Evolutionary conservation across 352 stramenopile genomes (phyloP), one percentile per base, ranked within the genome.

Genomic region (Phytophthora aleatoria): DNA sequence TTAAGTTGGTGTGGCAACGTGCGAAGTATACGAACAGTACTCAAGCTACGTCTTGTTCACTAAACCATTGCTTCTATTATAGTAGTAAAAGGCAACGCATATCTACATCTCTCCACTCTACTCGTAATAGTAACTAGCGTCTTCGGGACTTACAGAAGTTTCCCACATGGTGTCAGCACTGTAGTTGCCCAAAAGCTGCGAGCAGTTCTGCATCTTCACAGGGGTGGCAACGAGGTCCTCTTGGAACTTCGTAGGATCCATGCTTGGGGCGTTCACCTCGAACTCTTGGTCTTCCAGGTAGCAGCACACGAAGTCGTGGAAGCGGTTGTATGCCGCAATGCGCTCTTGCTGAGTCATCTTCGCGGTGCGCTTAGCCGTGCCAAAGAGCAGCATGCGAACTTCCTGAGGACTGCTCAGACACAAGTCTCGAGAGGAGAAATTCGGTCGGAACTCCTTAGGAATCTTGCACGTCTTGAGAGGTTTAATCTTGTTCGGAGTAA

Each of bases 291-390:
- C 42, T 35, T 62, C 36, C 24, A 74, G 50, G 39, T 61, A 74
- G 39, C 66, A 74, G 50, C 66, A 73, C 43, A 69, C 66, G n/a
- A 68, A 68, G 31, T 68, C 61, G 36, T 73, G 66, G 44, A 70
- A 74, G 30, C 45, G 61, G 39, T 69, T 59, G 49, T 74, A 74
- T 12, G 66, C 60, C 8, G 30, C 50, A 39, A 69, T 50, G 2
- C 60, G 60, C 56, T 73, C 60, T 16, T 50, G 3, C 7, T 16
- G 0, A 11, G 6, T 52, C 66, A 73, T 69, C 43, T 65, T 55
- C 3, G 31, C n/a, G 0, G 42, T 50, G 31, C 55, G 61, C 38
- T 73, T 69, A 33, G 20, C 13, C 24, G 66, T 65, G 6, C 66
- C 66, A 36, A 73, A 73, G n/a, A 73, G 50, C 11, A 73, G 42